phyloP scores from a whole-genome alignment of 2,329 filamentous ascomycete species.

The Penicillium sp. region DNA sequence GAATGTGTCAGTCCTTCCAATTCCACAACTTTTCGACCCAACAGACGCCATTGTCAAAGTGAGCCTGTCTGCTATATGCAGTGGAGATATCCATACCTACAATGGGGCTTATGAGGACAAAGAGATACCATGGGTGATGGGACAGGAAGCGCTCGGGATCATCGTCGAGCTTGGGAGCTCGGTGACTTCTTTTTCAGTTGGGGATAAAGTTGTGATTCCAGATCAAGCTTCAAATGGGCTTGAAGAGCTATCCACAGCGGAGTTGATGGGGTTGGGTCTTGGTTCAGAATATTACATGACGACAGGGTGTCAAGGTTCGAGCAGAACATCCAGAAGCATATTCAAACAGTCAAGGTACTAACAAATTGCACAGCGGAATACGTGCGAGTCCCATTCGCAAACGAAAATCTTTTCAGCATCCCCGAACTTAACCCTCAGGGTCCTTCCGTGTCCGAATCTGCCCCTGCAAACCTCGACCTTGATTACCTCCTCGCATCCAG shows the following conservation, averaged over 20 bases:
- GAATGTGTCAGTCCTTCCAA: constrained; percentile 21
- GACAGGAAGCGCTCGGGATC: constrained; percentile 28
- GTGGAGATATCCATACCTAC: constrained; percentile 38
- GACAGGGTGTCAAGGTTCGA: not conserved
- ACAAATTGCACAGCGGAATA: constrained; percentile 15
- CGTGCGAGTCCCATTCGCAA: constrained; percentile 21
- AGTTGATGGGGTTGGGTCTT: not conserved
- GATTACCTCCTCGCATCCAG: constrained; percentile 35
- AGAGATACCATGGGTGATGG: constrained; percentile 25
- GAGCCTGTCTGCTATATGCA: constrained; percentile 38
- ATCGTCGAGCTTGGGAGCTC: constrained; percentile 22
- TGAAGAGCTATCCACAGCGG: not conserved
- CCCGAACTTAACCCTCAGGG: constrained; percentile 3
- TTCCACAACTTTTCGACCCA: constrained; percentile 16
- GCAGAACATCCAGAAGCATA: not conserved
- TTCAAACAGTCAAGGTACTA: not conserved
- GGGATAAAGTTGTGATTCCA: constrained; percentile 20
- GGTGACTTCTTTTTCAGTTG: constrained; percentile 17
- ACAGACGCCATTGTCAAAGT: constrained; percentile 41
- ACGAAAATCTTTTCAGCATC: constrained; percentile 6
- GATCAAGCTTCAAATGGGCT: not conserved
- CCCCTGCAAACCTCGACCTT: constrained; percentile 2
- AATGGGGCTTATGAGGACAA: constrained; percentile 28
- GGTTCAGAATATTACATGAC: not conserved
- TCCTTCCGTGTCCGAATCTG: not conserved